Percentiles rank a stretch among this genome's conserved stretches.
phyloP scores from a whole-genome alignment of 176 grass and related monocot species.

The Tillandsia leiboldiana region DNA sequence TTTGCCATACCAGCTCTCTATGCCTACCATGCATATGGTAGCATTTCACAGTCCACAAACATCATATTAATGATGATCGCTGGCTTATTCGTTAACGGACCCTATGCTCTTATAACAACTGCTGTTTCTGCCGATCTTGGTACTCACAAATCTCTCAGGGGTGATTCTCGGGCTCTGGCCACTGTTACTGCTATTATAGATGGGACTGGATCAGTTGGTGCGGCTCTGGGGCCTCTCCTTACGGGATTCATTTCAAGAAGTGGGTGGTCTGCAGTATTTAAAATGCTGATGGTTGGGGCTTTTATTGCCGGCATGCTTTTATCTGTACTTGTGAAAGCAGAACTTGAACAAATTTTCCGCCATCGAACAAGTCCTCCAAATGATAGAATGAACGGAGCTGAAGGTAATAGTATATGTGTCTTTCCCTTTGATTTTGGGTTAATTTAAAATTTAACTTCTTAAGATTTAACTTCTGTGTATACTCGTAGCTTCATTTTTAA shows the following conservation, averaged over 20 bases:
- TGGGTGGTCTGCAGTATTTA: constrained; percentile 41
- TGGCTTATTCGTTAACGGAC: constrained; percentile 67
- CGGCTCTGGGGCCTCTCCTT: constrained; percentile 53
- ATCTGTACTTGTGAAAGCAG: constrained; percentile 36
- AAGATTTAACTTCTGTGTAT: neutral
- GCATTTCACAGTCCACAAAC: constrained; percentile 37
- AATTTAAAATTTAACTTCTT: neutral
- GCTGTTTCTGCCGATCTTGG: constrained; percentile 64
- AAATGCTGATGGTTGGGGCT: constrained; percentile 51
- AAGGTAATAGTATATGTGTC: constrained; percentile 25
- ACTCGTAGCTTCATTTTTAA: neutral
- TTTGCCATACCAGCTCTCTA: constrained; percentile 56
- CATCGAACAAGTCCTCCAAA: constrained; percentile 19
- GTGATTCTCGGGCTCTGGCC: constrained; percentile 55
- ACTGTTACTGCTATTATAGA: constrained; percentile 65
- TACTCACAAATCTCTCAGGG: constrained; percentile 54
- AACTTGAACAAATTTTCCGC: constrained; percentile 35
- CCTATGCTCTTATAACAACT: constrained; percentile 69
- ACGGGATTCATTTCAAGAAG: constrained; percentile 48
- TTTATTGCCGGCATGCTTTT: constrained; percentile 26
- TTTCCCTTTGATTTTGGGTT: neutral
- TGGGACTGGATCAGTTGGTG: constrained; percentile 59
- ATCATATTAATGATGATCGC: constrained; percentile 46
- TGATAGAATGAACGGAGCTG: constrained; percentile 17
- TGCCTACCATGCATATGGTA: constrained; percentile 38